These are phyloP conservation scores for Fusarium mundagurra DNA, from an alignment of 2,329 filamentous ascomycete species.

Conservation along the genomic window DNA sequence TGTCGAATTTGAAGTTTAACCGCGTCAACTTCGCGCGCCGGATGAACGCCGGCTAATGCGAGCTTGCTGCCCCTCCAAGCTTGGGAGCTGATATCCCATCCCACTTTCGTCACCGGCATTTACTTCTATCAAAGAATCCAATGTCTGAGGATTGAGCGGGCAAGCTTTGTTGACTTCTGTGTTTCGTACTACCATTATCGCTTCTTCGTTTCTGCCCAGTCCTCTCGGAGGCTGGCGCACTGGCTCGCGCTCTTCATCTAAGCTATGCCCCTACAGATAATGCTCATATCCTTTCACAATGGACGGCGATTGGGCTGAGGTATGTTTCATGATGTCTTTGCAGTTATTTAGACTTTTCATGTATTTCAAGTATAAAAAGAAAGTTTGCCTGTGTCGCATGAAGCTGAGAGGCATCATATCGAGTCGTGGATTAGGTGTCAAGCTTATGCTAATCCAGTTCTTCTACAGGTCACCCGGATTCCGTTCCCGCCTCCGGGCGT, in stretches of 20 bases:
- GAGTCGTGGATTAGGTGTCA: not conserved
- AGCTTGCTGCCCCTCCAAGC: constrained; percentile 42
- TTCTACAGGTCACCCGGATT: constrained; percentile 77
- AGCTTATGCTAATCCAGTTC: constrained; percentile 15
- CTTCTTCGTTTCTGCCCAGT: not conserved
- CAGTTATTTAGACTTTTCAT: not conserved
- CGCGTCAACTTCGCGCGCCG: constrained; percentile 27
- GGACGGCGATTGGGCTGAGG: constrained; percentile 77
- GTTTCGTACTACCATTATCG: not conserved
- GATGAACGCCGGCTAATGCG: constrained; percentile 37
- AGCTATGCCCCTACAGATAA: constrained; percentile 50
- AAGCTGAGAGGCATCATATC: not conserved
- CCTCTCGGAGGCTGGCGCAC: constrained; percentile 21
- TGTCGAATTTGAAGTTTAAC: not conserved
- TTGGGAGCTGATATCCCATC: constrained; percentile 31
- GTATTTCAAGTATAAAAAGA: not conserved
- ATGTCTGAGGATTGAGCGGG: not conserved
- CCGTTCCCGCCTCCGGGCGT: constrained; percentile 80
- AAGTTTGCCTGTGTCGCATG: not conserved
- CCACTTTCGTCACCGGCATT: constrained; percentile 23
- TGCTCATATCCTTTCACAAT: constrained; percentile 57
- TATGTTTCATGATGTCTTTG: constrained; percentile 49
- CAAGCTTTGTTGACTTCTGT: not conserved
- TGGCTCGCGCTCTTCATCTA: constrained; percentile 15
- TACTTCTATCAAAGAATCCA: constrained; percentile 15